phyloP scores from a whole-genome alignment of 176 grass and related monocot genomes.

The Aechmea fasciata region DNA sequence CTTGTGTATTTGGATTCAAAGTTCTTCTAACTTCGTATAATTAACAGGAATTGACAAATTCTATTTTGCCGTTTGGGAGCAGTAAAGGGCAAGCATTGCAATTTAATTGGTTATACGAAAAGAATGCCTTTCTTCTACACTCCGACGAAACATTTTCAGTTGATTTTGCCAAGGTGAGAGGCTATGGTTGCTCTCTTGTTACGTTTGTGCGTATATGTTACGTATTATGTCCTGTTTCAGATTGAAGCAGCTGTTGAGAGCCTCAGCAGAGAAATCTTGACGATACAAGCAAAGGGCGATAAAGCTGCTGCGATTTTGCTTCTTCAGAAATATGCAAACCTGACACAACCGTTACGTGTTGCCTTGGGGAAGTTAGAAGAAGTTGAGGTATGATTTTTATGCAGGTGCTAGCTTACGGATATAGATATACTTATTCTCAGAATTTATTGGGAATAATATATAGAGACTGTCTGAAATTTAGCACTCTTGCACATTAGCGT shows the following conservation, averaged over 20 bases:
- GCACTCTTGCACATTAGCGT: no score
- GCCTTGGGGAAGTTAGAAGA: slow-evolving; percentile 81
- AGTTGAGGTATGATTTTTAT: slow-evolving; percentile 40
- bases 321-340: slow-evolving; percentile 53
- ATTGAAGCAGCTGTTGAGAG: slow-evolving; percentile 85
- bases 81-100: slow-evolving; percentile 91
- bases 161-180: slow-evolving; percentile 71
- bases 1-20: not conserved
- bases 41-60: slow-evolving; percentile 9
- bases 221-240: slow-evolving; percentile 31
- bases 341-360: slow-evolving; percentile 54
- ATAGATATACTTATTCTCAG: not conserved
- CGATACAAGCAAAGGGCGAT: slow-evolving; percentile 82
- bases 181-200: not conserved
- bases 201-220: not conserved
- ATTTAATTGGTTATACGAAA: slow-evolving; percentile 95
- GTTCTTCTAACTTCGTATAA: slow-evolving; percentile 5
- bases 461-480: no score
- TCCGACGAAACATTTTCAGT: slow-evolving; percentile 74
- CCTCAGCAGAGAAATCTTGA: slow-evolving; percentile 80
- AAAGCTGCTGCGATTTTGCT: slow-evolving; percentile 55
- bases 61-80: slow-evolving; percentile 15
- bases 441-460: not conserved
- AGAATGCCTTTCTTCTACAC: slow-evolving; percentile 75
- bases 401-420: not conserved